Conservation (phyloP, 1,284 basidiomycete species). For the Cerioporus squamosus region DNA sequence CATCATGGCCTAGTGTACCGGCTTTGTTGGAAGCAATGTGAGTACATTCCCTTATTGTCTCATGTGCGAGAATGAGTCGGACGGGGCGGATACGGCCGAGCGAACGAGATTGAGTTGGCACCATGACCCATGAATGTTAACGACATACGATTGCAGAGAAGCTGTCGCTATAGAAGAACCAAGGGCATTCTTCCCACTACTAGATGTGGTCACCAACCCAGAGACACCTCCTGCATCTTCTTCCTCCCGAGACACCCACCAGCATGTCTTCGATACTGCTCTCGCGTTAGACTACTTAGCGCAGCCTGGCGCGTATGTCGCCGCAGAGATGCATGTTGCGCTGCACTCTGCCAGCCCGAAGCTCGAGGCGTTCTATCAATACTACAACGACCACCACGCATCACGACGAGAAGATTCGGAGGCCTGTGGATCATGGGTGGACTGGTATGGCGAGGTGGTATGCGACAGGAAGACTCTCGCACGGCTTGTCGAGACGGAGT, state of each 20-base stretch:
- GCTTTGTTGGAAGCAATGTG: conserved; percentile 84
- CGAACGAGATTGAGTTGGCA: too few relatives aligned
- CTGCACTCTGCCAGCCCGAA: conserved; percentile 73
- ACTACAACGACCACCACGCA: conserved; percentile 52
- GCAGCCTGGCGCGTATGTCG: conserved; percentile 50
- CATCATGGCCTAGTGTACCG: conserved; percentile 81
- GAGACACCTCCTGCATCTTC: conserved; percentile 43
- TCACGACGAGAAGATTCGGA: conserved; percentile 25
- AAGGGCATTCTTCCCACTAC: conserved; percentile 68
- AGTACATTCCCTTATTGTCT: too few relatives aligned
- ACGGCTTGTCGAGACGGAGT: conserved; percentile 59
- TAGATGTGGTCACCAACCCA: conserved; percentile 66
- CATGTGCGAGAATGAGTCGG: too few relatives aligned
- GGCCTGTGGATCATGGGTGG: conserved; percentile 82
- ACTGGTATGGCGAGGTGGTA: conserved; percentile 81
- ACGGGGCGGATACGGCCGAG: too few relatives aligned
- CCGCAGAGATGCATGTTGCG: conserved; percentile 66
- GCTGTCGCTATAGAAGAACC: conserved; percentile 67
- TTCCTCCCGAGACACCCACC: conserved; percentile 54
- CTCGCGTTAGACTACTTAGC: conserved; percentile 50
- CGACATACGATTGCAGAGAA: conserved; percentile 50
- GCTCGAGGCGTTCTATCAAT: conserved; percentile 74
- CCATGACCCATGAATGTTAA: background rate
- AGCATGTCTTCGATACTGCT: conserved; percentile 56
- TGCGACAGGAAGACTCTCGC: conserved; percentile 73